phyloP scores from a whole-genome alignment of 2,329 filamentous ascomycete species.

The Pyricularia pennisetigena region DNA sequence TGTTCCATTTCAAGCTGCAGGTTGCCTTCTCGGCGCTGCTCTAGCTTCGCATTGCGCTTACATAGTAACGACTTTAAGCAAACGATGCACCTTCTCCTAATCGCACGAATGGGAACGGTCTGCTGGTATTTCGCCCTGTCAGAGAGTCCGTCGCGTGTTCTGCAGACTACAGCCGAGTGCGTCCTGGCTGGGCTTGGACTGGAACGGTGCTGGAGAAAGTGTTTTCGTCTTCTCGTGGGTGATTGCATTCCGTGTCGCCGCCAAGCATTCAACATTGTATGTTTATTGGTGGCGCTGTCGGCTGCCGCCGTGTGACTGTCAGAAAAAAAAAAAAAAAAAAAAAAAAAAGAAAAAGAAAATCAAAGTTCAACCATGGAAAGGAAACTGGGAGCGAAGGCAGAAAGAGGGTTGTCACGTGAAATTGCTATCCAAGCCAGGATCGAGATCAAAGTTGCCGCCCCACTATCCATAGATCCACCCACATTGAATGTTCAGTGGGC shows the following conservation, averaged over 20 bases:
- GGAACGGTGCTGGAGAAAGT: not conserved
- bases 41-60: not conserved
- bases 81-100: not conserved
- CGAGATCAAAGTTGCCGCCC: not conserved
- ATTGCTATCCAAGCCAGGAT: not conserved
- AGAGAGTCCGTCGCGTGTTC: not conserved
- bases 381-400: not conserved
- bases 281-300: not conserved
- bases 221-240: not conserved
- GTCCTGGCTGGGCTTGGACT: not conserved
- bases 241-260: not conserved
- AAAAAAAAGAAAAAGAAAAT: not conserved
- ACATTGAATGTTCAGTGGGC: not conserved
- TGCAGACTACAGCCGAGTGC: not conserved
- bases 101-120: not conserved
- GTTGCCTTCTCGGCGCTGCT: not conserved
- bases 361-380: not conserved
- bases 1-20: not conserved
- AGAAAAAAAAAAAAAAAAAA: not conserved
- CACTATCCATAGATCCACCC: not conserved
- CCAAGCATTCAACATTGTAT: not conserved
- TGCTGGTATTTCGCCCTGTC: not conserved
- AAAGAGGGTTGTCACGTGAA: not conserved
- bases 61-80: not conserved
- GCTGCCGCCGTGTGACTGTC: not conserved